Evolutionary conservation across 2,329 filamentous ascomycete species (phyloP).

Genomic region (Phoma herbarum): DNA sequence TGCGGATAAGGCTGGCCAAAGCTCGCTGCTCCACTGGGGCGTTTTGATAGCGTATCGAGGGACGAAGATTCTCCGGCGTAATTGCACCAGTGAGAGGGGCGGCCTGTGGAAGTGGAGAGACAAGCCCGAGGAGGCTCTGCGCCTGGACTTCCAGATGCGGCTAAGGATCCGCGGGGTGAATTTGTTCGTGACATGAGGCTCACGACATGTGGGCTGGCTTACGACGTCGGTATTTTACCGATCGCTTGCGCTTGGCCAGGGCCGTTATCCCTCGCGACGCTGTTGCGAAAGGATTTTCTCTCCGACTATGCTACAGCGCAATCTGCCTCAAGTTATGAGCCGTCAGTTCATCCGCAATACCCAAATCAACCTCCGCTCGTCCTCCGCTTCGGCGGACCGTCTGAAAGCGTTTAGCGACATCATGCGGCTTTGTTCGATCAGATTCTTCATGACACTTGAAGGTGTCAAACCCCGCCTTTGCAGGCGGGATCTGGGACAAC

Average conservation of each 20-base stretch:
- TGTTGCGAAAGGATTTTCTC: conserved; percentile 1
- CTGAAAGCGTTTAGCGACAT: conserved; percentile 16
- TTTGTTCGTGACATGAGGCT: conserved; percentile 24
- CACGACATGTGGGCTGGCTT: conserved; percentile 22
- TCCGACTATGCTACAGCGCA: conserved; percentile 4
- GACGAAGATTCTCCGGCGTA: conserved; percentile 23
- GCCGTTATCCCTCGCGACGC: conserved; percentile 5
- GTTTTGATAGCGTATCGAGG: conserved; percentile 22
- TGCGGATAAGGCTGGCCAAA: conserved; percentile 28
- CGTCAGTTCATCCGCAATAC: conserved; percentile 8
- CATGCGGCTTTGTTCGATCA: conserved; percentile 13
- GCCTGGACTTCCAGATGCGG: conserved; percentile 21
- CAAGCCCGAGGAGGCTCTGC: conserved; percentile 5
- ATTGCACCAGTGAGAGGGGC: conserved; percentile 24
- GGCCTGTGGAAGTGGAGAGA: conserved; percentile 15
- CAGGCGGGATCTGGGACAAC: conserved; percentile 29
- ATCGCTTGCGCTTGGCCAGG: conserved; percentile 19
- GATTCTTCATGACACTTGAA: conserved; percentile 21
- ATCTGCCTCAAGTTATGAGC: conserved; percentile 10
- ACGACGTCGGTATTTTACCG: conserved; percentile 18
- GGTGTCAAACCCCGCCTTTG: conserved; percentile 18
- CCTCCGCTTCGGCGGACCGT: conserved; percentile 17
- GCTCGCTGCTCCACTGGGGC: conserved; percentile 19
- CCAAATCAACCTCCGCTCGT: conserved; percentile 12
- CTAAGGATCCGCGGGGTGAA: conserved; percentile 25